Evolutionary conservation across 129 eudicot genomes (phyloP).

Genomic region (Escallonia herrerae): DNA sequence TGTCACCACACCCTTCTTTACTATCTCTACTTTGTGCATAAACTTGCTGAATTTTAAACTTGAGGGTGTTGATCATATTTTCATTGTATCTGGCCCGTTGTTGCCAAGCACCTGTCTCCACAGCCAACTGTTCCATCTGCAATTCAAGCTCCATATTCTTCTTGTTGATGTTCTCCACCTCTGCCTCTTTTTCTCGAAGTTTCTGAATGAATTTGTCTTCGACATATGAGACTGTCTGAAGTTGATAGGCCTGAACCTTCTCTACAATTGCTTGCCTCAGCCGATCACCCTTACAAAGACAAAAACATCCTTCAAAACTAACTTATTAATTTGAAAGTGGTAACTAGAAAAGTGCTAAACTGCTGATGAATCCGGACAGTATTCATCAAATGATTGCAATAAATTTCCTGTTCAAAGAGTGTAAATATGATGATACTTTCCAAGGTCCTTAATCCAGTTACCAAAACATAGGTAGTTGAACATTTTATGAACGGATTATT

Average conservation of each 20-base stretch:
- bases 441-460: too few relatives aligned
- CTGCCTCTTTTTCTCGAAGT: slow-evolving; percentile 64
- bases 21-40: slow-evolving; percentile 62
- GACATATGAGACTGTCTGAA: slow-evolving; percentile 50
- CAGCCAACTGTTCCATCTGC: slow-evolving; percentile 54
- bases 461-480: too few relatives aligned
- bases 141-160: slow-evolving; percentile 66
- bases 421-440: background rate
- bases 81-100: slow-evolving; percentile 73
- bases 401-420: background rate
- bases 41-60: slow-evolving; percentile 54
- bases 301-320: background rate
- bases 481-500: too few relatives aligned
- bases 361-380: background rate
- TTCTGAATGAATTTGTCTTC: slow-evolving; percentile 59
- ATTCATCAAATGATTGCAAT: background rate
- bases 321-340: background rate
- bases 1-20: slow-evolving; percentile 92
- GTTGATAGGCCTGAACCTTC: slow-evolving; percentile 64
- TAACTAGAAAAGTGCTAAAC: too few relatives aligned
- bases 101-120: slow-evolving; percentile 72
- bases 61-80: slow-evolving; percentile 64
- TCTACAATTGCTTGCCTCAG: slow-evolving; percentile 58
- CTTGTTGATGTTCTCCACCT: slow-evolving; percentile 54
- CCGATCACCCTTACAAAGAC: slow-evolving; percentile 50